These are phyloP conservation scores for Magnolia officinalis DNA, from an alignment of 164 flowering plant species.

Conservation along the genomic window DNA sequence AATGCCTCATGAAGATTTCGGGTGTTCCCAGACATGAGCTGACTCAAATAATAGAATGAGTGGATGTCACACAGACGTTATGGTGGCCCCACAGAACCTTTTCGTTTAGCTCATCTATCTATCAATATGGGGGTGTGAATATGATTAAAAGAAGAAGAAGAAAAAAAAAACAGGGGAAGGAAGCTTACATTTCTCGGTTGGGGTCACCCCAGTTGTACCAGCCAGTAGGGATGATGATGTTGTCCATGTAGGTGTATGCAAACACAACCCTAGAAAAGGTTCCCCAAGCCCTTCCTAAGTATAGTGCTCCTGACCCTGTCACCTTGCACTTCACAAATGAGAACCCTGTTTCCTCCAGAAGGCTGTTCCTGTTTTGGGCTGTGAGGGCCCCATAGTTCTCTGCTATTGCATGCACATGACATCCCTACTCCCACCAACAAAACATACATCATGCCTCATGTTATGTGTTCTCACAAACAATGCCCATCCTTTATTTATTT, in stretches of 20 bases:
- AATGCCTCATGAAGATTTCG: no score
- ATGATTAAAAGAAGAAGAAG: not conserved
- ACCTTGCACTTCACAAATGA: constrained; percentile 92
- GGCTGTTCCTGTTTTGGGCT: constrained; percentile 80
- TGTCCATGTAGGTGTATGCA: constrained; percentile 91
- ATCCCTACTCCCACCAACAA: constrained; percentile 40
- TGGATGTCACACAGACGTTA: no score
- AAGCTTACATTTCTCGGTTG: constrained; percentile 63
- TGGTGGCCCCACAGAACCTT: no score
- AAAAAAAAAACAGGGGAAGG: constrained; percentile 6
- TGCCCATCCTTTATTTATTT: no score
- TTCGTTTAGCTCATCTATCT: no score
- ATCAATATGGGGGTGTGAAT: not conserved
- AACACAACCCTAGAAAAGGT: constrained; percentile 93
- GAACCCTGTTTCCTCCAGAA: constrained; percentile 88
- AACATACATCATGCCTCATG: not conserved
- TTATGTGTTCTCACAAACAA: no score
- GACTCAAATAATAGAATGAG: no score
- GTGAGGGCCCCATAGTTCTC: constrained; percentile 70
- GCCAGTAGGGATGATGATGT: constrained; percentile 87
- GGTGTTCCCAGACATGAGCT: no score
- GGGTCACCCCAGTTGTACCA: constrained; percentile 99
- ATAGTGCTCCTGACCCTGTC: constrained; percentile 93
- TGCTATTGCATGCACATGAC: constrained; percentile 95
- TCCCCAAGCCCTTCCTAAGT: constrained; percentile 98